Evolutionary conservation across 306 rosid species (phyloP).

Genomic region (Comarum palustre): DNA sequence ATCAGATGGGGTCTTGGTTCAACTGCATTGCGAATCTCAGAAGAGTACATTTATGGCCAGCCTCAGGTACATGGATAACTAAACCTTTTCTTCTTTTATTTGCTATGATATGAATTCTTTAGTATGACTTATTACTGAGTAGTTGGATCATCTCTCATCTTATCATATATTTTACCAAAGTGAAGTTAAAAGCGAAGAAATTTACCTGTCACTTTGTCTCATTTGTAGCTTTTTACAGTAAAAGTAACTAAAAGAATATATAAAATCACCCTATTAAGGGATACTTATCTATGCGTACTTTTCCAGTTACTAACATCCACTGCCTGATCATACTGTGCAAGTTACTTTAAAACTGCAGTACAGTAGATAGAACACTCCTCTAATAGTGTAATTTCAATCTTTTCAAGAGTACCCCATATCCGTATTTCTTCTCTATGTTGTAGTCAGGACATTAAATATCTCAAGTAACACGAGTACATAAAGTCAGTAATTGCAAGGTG

Average conservation of each 20-base stretch:
- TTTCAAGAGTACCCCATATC: neutral
- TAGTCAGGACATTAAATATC: neutral
- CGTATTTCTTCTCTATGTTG: neutral
- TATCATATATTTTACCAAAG: neutral
- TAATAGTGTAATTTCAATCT: neutral
- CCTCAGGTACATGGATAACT: slow-evolving; percentile 61
- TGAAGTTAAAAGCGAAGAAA: neutral
- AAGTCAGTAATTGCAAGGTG: slow-evolving; percentile 16
- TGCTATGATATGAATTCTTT: neutral
- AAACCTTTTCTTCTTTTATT: neutral
- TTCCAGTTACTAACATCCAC: neutral
- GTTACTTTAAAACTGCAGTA: neutral
- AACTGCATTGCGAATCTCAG: slow-evolving; percentile 79
- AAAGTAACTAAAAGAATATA: neutral
- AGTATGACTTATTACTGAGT: neutral
- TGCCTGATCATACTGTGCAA: neutral
- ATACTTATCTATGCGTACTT: neutral
- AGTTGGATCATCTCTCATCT: neutral
- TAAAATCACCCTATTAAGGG: neutral
- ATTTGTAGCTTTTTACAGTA: neutral
- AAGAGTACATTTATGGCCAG: slow-evolving; percentile 85
- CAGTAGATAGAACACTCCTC: neutral
- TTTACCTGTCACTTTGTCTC: neutral
- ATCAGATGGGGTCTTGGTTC: slow-evolving; percentile 98
- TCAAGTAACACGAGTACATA: neutral